Evolutionary conservation across 2,329 filamentous ascomycete genomes (phyloP), one percentile per base, ranked within the genome.

Genomic region (Talaromyces sp.): DNA sequence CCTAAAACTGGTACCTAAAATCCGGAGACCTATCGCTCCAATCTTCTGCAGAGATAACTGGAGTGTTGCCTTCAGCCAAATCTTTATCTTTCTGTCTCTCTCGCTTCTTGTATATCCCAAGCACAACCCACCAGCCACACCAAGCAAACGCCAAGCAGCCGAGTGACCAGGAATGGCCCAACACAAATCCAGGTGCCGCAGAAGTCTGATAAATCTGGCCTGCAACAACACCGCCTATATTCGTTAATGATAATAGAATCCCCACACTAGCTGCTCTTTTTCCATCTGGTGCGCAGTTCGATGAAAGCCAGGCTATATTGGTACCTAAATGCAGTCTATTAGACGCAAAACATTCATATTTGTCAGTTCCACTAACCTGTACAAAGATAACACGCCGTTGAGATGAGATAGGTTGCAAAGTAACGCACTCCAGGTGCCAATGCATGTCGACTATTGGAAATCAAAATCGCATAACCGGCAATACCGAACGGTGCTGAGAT

Each of bases 361-460:
- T 12, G 3, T 46, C 19, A 24, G 43, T 24, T 38, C 43, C 21
- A 24, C 43, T 46, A 5, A 46, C 82, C 82, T 12, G 84, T 81
- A 8, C 75, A 74, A 14, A 85, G 80, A 65, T 92, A 93, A 2
- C 93, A 70, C 0, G 89, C 90, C 62, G 85, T 81, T 0, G 89
- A 89, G 0, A 92, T 84, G n/a, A 93, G 75, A 71, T 92, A 88
- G 63, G 88, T 91, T 1, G 85, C 89, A 64, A 90, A 88, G 67
- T 91, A 92, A 65, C 88, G 87, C 7, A 86, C 88, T 0, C 84
- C 85, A 0, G 83, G 78, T 1, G 83, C 73, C 2, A 80, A 77
- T 54, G 17, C 17, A 26, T 55, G 29, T 7, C 14, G 21, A 35
- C 35, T 27, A n/a, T 86, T 77, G 1, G 86, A 83, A 50, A 92